Percentiles rank a stretch among this genome's conserved stretches.
Conservation (phyloP, 768 basidiomycete genomes). For the Pleurotus citrinopileatus region DNA sequence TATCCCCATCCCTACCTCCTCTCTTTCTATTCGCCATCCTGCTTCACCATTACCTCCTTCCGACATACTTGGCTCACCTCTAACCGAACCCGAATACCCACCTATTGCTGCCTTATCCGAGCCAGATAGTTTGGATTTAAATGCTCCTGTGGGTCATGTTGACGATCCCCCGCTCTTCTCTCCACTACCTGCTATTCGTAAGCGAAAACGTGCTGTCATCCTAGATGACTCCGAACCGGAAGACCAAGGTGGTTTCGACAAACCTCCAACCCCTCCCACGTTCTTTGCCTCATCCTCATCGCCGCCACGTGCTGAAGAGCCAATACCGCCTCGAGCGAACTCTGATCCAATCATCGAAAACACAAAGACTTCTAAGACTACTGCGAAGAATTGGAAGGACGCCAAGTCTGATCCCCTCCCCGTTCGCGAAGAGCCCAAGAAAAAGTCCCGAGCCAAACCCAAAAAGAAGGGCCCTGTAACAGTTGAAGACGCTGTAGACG, state of each 20-base stretch:
- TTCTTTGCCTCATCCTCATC: conserved; percentile 48
- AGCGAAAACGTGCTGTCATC: conserved; percentile 14
- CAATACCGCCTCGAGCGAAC: not conserved
- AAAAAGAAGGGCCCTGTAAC: conserved; percentile 21
- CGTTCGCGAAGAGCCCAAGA: not conserved
- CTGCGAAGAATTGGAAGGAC: conserved; percentile 24
- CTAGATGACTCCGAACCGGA: conserved; percentile 12
- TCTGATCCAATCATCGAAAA: not conserved
- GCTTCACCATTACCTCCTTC: conserved; percentile 1
- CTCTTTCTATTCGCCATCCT: conserved; percentile 7
- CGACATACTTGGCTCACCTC: not conserved
- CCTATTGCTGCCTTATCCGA: conserved; percentile 4
- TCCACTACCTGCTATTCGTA: not conserved
- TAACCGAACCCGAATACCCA: conserved; percentile 1
- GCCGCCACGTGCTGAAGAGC: conserved; percentile 13
- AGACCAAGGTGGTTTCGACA: conserved; percentile 12
- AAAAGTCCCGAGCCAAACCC: conserved; percentile 16
- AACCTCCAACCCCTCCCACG: conserved; percentile 32
- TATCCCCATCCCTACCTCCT: conserved; percentile 23
- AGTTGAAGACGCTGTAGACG: conserved; percentile 11
- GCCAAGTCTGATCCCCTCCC: not conserved
- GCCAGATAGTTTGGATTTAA: not conserved
- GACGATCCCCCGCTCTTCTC: not conserved
- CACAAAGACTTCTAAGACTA: conserved; percentile 22
- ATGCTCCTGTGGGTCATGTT: not conserved